These are phyloP conservation scores for Trypanosoma platydactyli DNA, from an alignment of 208 protist genomes.

Conservation along the genomic window DNA sequence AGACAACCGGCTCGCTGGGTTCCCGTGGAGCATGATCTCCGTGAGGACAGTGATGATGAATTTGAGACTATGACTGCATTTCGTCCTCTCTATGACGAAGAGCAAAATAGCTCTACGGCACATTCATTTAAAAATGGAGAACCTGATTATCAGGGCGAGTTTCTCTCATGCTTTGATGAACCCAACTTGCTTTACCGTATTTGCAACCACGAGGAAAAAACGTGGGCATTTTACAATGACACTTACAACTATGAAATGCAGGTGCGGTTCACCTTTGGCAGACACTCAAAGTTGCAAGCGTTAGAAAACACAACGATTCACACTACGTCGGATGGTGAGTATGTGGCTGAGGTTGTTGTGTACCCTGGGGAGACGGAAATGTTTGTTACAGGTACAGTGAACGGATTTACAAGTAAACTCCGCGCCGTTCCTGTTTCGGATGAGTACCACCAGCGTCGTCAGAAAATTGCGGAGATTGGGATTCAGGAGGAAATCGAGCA, in stretches of 20 bases:
- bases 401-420: slow-evolving; percentile 70
- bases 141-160: slow-evolving; percentile 55
- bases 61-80: slow-evolving; percentile 61
- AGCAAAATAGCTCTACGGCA: slow-evolving; percentile 20
- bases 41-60: slow-evolving; percentile 66
- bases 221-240: slow-evolving; percentile 86
- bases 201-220: slow-evolving; percentile 57
- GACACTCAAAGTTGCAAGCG: slow-evolving; percentile 51
- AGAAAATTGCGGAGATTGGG: slow-evolving; percentile 32
- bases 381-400: slow-evolving; percentile 67
- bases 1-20: slow-evolving; percentile 54
- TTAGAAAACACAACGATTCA: slow-evolving; percentile 58
- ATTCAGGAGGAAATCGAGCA: slow-evolving; percentile 44
- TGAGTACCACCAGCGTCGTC: slow-evolving; percentile 45
- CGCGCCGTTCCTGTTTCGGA: slow-evolving; percentile 54
- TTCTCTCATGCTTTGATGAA: slow-evolving; percentile 78
- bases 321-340: slow-evolving; percentile 35
- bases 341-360: slow-evolving; percentile 49
- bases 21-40: slow-evolving; percentile 44
- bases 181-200: slow-evolving; percentile 79
- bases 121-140: slow-evolving; percentile 62
- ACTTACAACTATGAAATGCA: slow-evolving; percentile 71
- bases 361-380: slow-evolving; percentile 77
- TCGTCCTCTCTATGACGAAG: slow-evolving; percentile 41
- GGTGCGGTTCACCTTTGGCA: slow-evolving; percentile 69